Percentiles rank a stretch among this genome's conserved stretches.
These are phyloP conservation scores for Alternaria sp. DNA, from an alignment of 2,329 filamentous ascomycete genomes.

Conservation along the genomic window DNA sequence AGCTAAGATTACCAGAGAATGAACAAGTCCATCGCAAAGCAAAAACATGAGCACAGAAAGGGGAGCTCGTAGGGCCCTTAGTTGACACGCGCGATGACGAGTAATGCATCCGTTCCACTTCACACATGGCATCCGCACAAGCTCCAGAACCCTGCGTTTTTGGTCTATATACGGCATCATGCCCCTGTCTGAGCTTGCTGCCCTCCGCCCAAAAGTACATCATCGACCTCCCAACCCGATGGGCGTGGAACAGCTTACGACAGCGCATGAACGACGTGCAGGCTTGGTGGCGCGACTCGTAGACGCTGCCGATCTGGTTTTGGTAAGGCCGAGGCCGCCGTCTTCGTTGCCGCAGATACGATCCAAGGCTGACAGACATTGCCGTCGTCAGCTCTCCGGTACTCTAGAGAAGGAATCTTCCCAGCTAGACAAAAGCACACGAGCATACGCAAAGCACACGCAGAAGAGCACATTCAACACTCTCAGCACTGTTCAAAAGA, in stretches of 20 bases:
- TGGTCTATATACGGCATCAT: conserved; percentile 16
- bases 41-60: conserved; percentile 19
- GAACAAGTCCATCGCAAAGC: conserved; percentile 23
- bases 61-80: conserved; percentile 21
- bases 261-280: not conserved
- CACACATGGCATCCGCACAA: conserved; percentile 27
- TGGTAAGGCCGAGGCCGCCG: not conserved
- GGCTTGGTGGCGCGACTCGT: not conserved
- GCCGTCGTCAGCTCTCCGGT: not conserved
- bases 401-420: not conserved
- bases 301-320: not conserved
- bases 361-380: not conserved
- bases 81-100: conserved; percentile 26
- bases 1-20: conserved; percentile 10
- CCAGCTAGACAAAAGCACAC: not conserved
- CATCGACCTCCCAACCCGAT: not conserved
- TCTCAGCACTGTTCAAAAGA: not conserved
- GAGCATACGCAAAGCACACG: not conserved
- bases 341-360: not conserved
- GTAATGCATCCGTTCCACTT: conserved; percentile 24
- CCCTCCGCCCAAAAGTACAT: conserved; percentile 1
- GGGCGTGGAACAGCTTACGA: not conserved
- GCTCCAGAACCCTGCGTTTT: conserved; percentile 24
- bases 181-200: conserved; percentile 18
- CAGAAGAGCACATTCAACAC: not conserved